Base-by-base conservation (phyloP, 2,329 filamentous ascomycete species). In the Cladosporium sp. region DNA sequence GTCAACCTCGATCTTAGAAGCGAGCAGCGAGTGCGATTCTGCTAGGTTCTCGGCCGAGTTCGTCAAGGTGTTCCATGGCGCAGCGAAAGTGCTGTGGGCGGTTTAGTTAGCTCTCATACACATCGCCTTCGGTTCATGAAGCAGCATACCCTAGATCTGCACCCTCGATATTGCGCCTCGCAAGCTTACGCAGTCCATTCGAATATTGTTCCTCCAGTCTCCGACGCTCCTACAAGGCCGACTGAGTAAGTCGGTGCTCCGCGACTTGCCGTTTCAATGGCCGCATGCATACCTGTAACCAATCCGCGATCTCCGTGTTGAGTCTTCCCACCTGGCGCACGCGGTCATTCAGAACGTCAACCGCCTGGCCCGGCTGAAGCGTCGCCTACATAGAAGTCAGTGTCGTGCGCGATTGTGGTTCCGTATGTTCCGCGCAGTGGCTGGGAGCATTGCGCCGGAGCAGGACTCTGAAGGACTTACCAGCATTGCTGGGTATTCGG, bases 401-500 rank as follows among this genome's bases (percentile, higher is more conserved):
- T n/a, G 36, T 47, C 13, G 13, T 6, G 7, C n/a, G 52, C 52
- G 40, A 55, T 6, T 6, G 25, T 39, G 40, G 44, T 20, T 47
- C 40, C 47, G 40, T 28, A 37, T 47, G 52, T 45, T 47, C 20
- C 40, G 52, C 52, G 32, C 19, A n/a, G 36, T 22, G 15, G 49
- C 8, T 36, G 24, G 34, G 45, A 24, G 37, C 45, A 25, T 48
- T 48, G 45, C 45, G 45, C 45, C 24, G 9, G 22, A 19, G 19
- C 22, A 20, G 19, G 19, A 28, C 22, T 10, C 17, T 2, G 37
- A 40, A 10, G 12, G n/a, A 76, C 88, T 81, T 81, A 97, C 93
- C 87, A 96, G 87, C 84, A 97, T 87, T 67, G 86, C 87, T 74
- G 93, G 91, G 80, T 97, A 97, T 76, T 97, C 93, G 75, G 89